These are phyloP conservation scores for Entomortierella beljakovae DNA, from an alignment of 192 early-diverging fungal genomes.

Conservation along the genomic window DNA sequence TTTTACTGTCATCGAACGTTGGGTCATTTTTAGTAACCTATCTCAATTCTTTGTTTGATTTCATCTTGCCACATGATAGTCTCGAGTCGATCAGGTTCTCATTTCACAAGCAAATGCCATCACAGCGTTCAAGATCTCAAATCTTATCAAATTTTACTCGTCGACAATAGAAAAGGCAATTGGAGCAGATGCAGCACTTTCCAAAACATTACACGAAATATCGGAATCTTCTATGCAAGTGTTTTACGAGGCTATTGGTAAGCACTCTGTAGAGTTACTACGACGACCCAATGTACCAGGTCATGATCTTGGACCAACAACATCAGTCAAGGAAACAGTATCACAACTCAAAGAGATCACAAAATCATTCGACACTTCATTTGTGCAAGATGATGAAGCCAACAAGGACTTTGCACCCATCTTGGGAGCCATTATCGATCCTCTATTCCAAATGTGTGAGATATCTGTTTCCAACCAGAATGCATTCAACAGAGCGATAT, in stretches of 20 bases:
- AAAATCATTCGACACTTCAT: constrained; percentile 81
- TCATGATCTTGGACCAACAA: constrained; percentile 69
- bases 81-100: constrained; percentile 83
- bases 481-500: constrained; percentile 74
- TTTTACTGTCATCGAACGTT: background rate
- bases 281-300: constrained; percentile 61
- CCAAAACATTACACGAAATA: constrained; percentile 68
- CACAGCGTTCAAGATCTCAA: constrained; percentile 73
- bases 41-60: no score
- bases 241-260: constrained; percentile 42
- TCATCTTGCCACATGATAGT: no score
- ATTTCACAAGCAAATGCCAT: constrained; percentile 72
- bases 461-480: constrained; percentile 63
- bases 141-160: constrained; percentile 83
- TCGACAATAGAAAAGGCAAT: constrained; percentile 73
- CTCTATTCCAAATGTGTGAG: constrained; percentile 78
- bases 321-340: constrained; percentile 73
- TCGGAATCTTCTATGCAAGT: constrained; percentile 27
- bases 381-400: constrained; percentile 62
- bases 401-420: constrained; percentile 76
- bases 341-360: constrained; percentile 83
- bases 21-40: background rate
- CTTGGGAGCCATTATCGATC: constrained; percentile 75
- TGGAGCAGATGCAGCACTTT: constrained; percentile 62
- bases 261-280: constrained; percentile 33